These are phyloP conservation scores for Ophiostoma triangulosporum DNA, from an alignment of 2,329 filamentous ascomycete genomes.

Conservation along the genomic window DNA sequence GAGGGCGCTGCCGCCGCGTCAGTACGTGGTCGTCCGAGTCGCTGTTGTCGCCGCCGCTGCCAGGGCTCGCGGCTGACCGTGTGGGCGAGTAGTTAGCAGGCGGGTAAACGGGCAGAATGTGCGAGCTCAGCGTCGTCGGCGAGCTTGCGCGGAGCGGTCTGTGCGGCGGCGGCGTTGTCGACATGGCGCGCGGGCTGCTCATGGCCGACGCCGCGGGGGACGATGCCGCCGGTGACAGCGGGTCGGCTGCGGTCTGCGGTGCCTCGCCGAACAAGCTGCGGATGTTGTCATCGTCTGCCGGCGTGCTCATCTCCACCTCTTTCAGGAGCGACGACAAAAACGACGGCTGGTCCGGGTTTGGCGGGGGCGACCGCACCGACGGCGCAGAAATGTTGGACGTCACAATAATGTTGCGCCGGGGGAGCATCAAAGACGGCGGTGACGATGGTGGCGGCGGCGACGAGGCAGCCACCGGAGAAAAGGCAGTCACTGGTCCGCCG, in stretches of 20 bases:
- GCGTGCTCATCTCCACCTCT: constrained; percentile 61
- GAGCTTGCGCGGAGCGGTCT: constrained; percentile 47
- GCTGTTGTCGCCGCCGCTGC: constrained; percentile 27
- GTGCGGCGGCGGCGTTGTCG: constrained; percentile 55
- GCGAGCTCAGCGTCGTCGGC: constrained; percentile 53
- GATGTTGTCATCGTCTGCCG: constrained; percentile 43
- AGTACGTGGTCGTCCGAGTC: constrained; percentile 20
- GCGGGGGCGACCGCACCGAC: background rate
- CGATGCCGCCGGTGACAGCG: constrained; percentile 24
- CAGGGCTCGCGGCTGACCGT: constrained; percentile 18
- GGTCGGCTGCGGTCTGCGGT: constrained; percentile 17
- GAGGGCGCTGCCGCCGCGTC: background rate
- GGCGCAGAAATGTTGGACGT: background rate
- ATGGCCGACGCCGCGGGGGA: constrained; percentile 54
- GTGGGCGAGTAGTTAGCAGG: constrained; percentile 61
- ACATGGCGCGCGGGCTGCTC: constrained; percentile 54
- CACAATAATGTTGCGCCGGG: background rate
- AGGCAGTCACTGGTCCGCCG: background rate
- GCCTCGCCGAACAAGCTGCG: constrained; percentile 25
- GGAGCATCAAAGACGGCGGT: background rate
- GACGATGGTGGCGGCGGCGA: background rate
- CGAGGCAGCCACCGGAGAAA: background rate
- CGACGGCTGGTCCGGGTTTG: constrained; percentile 45
- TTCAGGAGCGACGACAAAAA: constrained; percentile 78
- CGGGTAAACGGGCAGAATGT: constrained; percentile 60